Evolutionary conservation across 2,329 filamentous ascomycete species (phyloP).

Genomic region (Penicillium rolfsii): DNA sequence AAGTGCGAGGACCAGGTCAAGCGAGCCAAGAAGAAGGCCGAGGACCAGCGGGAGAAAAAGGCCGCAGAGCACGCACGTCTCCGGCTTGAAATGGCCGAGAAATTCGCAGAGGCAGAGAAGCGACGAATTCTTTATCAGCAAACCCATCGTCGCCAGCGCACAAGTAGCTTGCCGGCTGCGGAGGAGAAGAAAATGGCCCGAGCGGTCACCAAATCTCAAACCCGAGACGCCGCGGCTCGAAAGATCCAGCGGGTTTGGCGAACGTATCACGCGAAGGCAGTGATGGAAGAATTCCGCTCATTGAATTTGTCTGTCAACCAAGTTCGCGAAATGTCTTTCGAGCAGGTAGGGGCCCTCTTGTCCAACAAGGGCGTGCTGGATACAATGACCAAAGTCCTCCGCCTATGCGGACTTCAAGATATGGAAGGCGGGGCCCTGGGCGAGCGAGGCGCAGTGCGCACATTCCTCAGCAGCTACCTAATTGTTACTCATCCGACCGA

Average conservation of each 20-base stretch:
- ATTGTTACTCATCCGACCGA: slow-evolving; percentile 64
- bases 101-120: slow-evolving; percentile 65
- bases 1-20: slow-evolving; percentile 68
- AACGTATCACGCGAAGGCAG: slow-evolving; percentile 51
- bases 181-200: slow-evolving; percentile 49
- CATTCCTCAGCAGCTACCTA: slow-evolving; percentile 66
- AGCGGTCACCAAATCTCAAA: slow-evolving; percentile 44
- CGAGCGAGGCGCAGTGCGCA: slow-evolving; percentile 58
- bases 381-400: slow-evolving; percentile 58
- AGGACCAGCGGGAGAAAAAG: slow-evolving; percentile 67
- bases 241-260: slow-evolving; percentile 64
- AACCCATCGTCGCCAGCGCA: slow-evolving; percentile 54
- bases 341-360: slow-evolving; percentile 61
- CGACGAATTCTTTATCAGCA: slow-evolving; percentile 55
- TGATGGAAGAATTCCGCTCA: slow-evolving; percentile 55
- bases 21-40: slow-evolving; percentile 67
- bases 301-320: slow-evolving; percentile 58
- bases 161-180: slow-evolving; percentile 53
- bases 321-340: slow-evolving; percentile 59
- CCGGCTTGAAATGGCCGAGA: slow-evolving; percentile 66
- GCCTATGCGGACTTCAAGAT: slow-evolving; percentile 60
- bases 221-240: slow-evolving; percentile 57
- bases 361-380: slow-evolving; percentile 57
- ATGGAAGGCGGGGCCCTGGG: slow-evolving; percentile 52
- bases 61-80: slow-evolving; percentile 63